Evolutionary conservation across 1,284 basidiomycete genomes (phyloP).

Genomic region (Sphagnurus paluster): DNA sequence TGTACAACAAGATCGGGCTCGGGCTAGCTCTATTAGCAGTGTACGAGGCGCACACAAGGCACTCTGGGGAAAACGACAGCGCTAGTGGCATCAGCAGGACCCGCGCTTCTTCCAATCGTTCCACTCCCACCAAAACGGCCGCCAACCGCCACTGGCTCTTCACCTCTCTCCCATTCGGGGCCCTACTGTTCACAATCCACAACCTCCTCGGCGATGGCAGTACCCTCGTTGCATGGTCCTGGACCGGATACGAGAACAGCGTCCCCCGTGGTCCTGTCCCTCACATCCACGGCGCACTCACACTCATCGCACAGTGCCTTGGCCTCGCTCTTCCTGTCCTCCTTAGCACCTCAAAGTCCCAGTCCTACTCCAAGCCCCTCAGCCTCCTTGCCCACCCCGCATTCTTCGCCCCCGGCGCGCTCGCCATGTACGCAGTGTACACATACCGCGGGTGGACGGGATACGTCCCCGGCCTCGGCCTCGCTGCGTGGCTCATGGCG

Average conservation of each 20-base stretch:
- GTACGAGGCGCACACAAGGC: slow-evolving; percentile 43
- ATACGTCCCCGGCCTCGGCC: slow-evolving; percentile 69
- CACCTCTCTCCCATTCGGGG: slow-evolving; percentile 67
- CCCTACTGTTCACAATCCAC: slow-evolving; percentile 77
- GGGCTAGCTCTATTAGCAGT: slow-evolving; percentile 52
- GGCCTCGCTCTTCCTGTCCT: slow-evolving; percentile 53
- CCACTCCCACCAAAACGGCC: slow-evolving; percentile 13
- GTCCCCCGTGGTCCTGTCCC: slow-evolving; percentile 75
- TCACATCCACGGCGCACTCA: slow-evolving; percentile 70
- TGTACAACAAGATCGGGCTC: slow-evolving; percentile 73
- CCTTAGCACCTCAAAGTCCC: slow-evolving; percentile 23
- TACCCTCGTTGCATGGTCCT: slow-evolving; percentile 88
- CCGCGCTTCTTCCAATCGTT: slow-evolving; percentile 21
- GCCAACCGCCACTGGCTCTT: slow-evolving; percentile 40
- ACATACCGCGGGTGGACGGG: slow-evolving; percentile 70
- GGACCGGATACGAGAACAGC: slow-evolving; percentile 75
- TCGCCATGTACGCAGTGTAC: slow-evolving; percentile 60
- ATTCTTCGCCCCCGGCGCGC: slow-evolving; percentile 54
- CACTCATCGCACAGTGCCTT: slow-evolving; percentile 64
- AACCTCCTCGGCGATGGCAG: slow-evolving; percentile 79
- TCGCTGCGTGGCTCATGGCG: slow-evolving; percentile 71
- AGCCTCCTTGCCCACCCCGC: slow-evolving; percentile 41
- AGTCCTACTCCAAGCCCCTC: not conserved
- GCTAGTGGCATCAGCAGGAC: too few species aligned
- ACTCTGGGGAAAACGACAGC: too few species aligned